Percentiles rank a stretch among this genome's conserved stretches.
These are phyloP conservation scores for Yarrowia bubula DNA, from an alignment of 805 yeast genomes.

Conservation along the genomic window DNA sequence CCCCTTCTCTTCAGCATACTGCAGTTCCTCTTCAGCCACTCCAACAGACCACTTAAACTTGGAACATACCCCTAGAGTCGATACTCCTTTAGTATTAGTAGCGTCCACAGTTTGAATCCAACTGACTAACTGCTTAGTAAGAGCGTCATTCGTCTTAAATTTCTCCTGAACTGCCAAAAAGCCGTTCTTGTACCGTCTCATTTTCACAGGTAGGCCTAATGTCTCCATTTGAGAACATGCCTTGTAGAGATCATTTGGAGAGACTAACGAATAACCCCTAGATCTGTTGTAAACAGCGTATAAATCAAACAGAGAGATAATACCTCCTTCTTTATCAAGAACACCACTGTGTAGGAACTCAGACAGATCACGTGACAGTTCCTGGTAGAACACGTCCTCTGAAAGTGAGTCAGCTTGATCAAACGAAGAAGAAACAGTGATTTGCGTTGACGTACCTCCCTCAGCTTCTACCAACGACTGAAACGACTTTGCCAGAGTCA, in stretches of 20 bases:
- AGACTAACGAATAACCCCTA: slow-evolving; percentile 62
- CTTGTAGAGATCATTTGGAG: slow-evolving; percentile 64
- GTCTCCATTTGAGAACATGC: slow-evolving; percentile 58
- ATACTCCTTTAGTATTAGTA: slow-evolving; percentile 38
- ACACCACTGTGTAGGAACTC: slow-evolving; percentile 58
- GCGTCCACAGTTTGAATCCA: slow-evolving; percentile 33
- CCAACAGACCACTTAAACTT: slow-evolving; percentile 64
- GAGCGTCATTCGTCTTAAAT: slow-evolving; percentile 40
- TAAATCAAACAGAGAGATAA: slow-evolving; percentile 60
- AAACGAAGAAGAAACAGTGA: not conserved
- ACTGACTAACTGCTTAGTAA: slow-evolving; percentile 40
- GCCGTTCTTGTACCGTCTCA: slow-evolving; percentile 45
- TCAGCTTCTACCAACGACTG: slow-evolving; percentile 31
- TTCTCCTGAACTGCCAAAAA: slow-evolving; percentile 45
- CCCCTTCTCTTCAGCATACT: slow-evolving; percentile 57
- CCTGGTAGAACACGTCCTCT: slow-evolving; percentile 44
- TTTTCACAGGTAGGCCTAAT: slow-evolving; percentile 56
- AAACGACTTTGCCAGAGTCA: slow-evolving; percentile 49
- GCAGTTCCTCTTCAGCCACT: slow-evolving; percentile 63
- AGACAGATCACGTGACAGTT: slow-evolving; percentile 73
- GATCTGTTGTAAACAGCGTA: slow-evolving; percentile 64
- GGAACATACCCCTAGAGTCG: slow-evolving; percentile 46
- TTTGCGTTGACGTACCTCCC: slow-evolving; percentile 3
- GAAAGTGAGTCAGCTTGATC: slow-evolving; percentile 30
- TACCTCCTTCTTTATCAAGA: slow-evolving; percentile 53